A percentile compares a stretch with the other conserved stretches of the same genome.
Conservation (phyloP, 2,329 filamentous ascomycete genomes). For the Incumbomyces delicatus region DNA sequence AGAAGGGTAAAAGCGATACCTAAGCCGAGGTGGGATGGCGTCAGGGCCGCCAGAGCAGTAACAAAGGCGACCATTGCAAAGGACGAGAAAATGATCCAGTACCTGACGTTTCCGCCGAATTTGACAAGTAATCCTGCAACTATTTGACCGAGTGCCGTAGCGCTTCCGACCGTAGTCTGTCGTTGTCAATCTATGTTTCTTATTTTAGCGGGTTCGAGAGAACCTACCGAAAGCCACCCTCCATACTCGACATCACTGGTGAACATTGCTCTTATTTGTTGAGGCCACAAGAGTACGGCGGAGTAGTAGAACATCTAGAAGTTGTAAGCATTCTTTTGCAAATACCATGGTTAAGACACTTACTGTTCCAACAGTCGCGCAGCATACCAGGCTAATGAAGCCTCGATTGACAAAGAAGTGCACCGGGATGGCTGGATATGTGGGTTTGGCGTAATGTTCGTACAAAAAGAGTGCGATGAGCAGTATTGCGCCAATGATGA, state of each 20-base stretch:
- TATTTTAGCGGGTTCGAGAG: not conserved
- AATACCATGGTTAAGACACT: slow-evolving; percentile 30
- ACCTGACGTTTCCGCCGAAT: no score
- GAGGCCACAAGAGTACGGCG: slow-evolving; percentile 38
- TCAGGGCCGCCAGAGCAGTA: no score
- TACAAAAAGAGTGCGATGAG: slow-evolving; percentile 30
- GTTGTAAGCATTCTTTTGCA: slow-evolving; percentile 24
- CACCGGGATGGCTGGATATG: not conserved
- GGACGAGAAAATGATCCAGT: no score
- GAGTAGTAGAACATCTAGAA: slow-evolving; percentile 35
- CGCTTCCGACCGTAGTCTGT: slow-evolving; percentile 22
- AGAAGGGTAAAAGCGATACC: slow-evolving; percentile 16
- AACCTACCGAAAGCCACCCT: not conserved
- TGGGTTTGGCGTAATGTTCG: slow-evolving; percentile 16
- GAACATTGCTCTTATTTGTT: slow-evolving; percentile 32
- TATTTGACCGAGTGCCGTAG: slow-evolving; percentile 4
- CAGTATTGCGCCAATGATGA: slow-evolving; percentile 29
- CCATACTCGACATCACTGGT: slow-evolving; percentile 18
- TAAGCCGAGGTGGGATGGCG: no score
- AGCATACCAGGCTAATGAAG: slow-evolving; percentile 32
- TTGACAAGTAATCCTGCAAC: no score
- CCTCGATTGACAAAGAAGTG: slow-evolving; percentile 2
- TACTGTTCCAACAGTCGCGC: slow-evolving; percentile 31
- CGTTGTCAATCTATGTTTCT: not conserved
- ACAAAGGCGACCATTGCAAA: no score